These are phyloP conservation scores for Aspergillus kassunensis DNA, from an alignment of 495 filamentous ascomycete genomes.

Conservation along the genomic window DNA sequence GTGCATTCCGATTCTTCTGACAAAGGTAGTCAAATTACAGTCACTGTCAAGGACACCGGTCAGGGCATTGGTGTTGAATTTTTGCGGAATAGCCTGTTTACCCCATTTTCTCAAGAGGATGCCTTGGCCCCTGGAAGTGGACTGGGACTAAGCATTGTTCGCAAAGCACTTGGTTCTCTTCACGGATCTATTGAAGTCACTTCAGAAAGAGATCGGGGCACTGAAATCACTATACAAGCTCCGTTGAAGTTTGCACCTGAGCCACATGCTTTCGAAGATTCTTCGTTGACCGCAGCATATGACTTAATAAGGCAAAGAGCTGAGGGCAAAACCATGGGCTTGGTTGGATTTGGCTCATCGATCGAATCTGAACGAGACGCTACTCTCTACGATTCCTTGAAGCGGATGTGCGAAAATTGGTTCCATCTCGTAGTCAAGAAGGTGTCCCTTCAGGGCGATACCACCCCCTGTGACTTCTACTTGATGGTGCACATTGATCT, in stretches of 20 bases:
- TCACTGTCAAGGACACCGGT: constrained; percentile 60
- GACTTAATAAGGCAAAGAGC: constrained; percentile 1
- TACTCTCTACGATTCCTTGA: constrained; percentile 17
- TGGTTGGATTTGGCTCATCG: constrained; percentile 21
- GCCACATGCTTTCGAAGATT: not conserved
- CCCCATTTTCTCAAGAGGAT: constrained; percentile 68
- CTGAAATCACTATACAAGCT: constrained; percentile 48
- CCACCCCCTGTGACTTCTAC: constrained; percentile 19
- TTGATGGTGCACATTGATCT: constrained; percentile 24
- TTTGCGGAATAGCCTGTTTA: constrained; percentile 59
- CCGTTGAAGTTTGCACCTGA: not conserved
- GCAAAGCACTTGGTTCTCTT: constrained; percentile 25
- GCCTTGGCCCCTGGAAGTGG: constrained; percentile 62
- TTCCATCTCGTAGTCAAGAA: constrained; percentile 18
- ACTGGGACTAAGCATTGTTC: constrained; percentile 54
- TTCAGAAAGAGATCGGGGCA: constrained; percentile 38
- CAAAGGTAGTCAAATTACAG: constrained; percentile 11
- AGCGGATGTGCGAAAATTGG: constrained; percentile 22
- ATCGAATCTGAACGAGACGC: constrained; percentile 16
- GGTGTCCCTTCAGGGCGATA: constrained; percentile 7
- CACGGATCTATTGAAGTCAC: constrained; percentile 27
- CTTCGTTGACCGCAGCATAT: constrained; percentile 5
- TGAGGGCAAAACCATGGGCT: constrained; percentile 16
- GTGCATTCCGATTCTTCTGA: not conserved
- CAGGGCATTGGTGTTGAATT: constrained; percentile 56